phyloP scores from a whole-genome alignment of 2,329 filamentous ascomycete genomes.

The Ophiostoma angusticollis region DNA sequence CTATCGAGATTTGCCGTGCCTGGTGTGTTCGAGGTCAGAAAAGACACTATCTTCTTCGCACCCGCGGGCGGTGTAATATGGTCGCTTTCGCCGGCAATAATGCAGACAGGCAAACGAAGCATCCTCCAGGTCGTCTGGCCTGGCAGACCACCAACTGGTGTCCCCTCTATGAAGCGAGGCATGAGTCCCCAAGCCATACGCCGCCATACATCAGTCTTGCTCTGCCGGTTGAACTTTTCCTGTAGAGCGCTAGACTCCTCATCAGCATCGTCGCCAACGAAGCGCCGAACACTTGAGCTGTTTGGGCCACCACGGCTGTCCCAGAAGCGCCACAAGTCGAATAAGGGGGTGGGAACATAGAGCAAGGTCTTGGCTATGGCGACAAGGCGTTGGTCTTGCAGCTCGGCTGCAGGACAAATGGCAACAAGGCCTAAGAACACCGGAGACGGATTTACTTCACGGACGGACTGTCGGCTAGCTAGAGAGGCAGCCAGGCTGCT shows the following conservation, averaged over 20 bases:
- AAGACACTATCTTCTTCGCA: slow-evolving; percentile 23
- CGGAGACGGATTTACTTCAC: slow-evolving; percentile 24
- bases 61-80: slow-evolving; percentile 41
- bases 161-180: slow-evolving; percentile 39
- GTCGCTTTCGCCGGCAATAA: slow-evolving; percentile 69
- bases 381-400: slow-evolving; percentile 41
- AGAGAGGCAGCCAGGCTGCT: slow-evolving; percentile 64
- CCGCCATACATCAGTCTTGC: slow-evolving; percentile 67
- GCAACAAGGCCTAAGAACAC: slow-evolving; percentile 51
- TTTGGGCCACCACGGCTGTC: slow-evolving; percentile 67
- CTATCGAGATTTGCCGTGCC: slow-evolving; percentile 24
- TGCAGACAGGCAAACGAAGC: slow-evolving; percentile 59
- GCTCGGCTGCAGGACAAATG: slow-evolving; percentile 63
- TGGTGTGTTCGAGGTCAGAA: not conserved
- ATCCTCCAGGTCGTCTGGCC: slow-evolving; percentile 59
- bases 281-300: slow-evolving; percentile 67
- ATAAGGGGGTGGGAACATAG: slow-evolving; percentile 56
- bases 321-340: slow-evolving; percentile 64
- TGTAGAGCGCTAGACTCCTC: slow-evolving; percentile 54
- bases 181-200: slow-evolving; percentile 66
- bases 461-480: slow-evolving; percentile 36
- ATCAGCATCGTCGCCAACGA: slow-evolving; percentile 57
- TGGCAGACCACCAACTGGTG: slow-evolving; percentile 53
- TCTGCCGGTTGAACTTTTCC: slow-evolving; percentile 68
- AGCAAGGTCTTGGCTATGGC: slow-evolving; percentile 43